These are phyloP conservation scores for Ceraceosorus guamensis DNA, from an alignment of 1,284 basidiomycete genomes.

Conservation along the genomic window DNA sequence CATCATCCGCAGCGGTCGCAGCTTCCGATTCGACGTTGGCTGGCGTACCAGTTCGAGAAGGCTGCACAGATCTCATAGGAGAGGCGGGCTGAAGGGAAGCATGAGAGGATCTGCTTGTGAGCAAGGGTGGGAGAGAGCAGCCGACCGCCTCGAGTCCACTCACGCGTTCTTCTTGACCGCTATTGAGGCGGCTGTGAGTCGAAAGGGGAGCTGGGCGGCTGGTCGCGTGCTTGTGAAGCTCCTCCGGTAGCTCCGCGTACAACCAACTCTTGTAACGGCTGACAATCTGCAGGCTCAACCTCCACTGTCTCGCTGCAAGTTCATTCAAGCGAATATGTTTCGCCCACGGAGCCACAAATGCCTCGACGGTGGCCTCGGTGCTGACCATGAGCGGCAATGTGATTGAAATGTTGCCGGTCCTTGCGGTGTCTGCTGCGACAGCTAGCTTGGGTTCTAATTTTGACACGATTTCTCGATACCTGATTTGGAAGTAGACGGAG, in stretches of 20 bases:
- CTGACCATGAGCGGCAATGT: conserved; percentile 8
- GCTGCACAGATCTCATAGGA: neutral
- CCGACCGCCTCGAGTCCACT: no score
- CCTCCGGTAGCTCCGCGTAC: conserved; percentile 10
- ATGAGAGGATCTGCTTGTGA: no score
- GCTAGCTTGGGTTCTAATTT: conserved; percentile 63
- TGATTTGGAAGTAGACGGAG: conserved; percentile 89
- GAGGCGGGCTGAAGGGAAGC: no score
- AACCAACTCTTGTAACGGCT: conserved; percentile 41
- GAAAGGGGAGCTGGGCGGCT: no score
- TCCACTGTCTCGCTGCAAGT: conserved; percentile 36
- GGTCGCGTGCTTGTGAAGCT: no score
- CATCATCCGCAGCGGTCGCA: neutral
- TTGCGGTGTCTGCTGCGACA: conserved; percentile 4
- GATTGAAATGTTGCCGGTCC: neutral
- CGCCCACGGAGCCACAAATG: conserved; percentile 29
- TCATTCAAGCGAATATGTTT: conserved; percentile 25
- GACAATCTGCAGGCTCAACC: conserved; percentile 37
- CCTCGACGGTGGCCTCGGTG: conserved; percentile 16
- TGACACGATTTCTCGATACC: conserved; percentile 88
- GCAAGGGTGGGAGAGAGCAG: no score
- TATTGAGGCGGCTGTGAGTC: no score
- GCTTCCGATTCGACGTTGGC: neutral
- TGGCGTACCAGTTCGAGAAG: neutral
- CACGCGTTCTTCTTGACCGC: no score